Evolutionary conservation across 257 asterid genomes (phyloP).

Genomic region (Ilex asprella): DNA sequence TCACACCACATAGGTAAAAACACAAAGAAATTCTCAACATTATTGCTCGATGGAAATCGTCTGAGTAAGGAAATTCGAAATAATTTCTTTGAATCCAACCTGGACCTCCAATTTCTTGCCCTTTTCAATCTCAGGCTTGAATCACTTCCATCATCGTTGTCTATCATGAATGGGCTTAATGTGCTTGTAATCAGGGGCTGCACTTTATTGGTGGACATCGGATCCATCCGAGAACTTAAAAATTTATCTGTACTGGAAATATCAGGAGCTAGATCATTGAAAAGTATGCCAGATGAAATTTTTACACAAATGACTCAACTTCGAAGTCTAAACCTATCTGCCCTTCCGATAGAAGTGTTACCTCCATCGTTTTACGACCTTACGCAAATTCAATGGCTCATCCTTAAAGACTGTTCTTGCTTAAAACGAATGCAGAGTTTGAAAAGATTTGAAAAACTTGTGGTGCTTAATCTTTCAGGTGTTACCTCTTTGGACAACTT

Average conservation of each 20-base stretch:
- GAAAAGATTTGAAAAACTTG: background rate
- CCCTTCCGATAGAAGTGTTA: background rate
- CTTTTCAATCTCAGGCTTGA: slow-evolving; percentile 5
- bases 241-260: slow-evolving; percentile 12
- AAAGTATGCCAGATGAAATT: background rate
- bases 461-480: slow-evolving; percentile 19
- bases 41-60: slow-evolving; percentile 9
- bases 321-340: background rate
- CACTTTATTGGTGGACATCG: slow-evolving; percentile 5
- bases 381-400: background rate
- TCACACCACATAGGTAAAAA: background rate
- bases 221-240: background rate
- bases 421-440: background rate
- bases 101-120: slow-evolving; percentile 6
- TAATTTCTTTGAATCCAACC: background rate
- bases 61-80: slow-evolving; percentile 3
- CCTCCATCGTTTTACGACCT: background rate
- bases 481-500: slow-evolving; percentile 14
- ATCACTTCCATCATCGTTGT: background rate
- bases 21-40: background rate
- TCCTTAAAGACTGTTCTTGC: background rate
- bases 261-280: slow-evolving; percentile 1
- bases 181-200: slow-evolving; percentile 13
- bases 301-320: background rate
- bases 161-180: slow-evolving; percentile 2